phyloP scores from a whole-genome alignment of 2,329 filamentous ascomycete species.

The Dactylellina sp. region DNA sequence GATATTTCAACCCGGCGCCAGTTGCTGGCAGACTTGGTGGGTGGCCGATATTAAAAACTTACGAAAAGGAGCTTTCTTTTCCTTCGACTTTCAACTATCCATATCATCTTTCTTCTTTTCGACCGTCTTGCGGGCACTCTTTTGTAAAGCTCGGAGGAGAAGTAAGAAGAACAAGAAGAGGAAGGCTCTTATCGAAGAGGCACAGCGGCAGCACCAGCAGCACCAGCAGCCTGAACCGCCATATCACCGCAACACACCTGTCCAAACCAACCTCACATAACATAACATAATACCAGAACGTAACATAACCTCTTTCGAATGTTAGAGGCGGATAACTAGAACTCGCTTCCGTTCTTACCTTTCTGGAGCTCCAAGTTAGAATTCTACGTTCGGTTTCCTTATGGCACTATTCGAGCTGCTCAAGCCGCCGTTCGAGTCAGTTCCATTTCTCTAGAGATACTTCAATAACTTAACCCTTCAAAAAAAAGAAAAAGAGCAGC shows the following conservation, averaged over 20 bases:
- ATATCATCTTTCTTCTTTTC: conserved; percentile 14
- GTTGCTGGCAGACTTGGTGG: conserved; percentile 32
- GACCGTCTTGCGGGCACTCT: conserved; percentile 11
- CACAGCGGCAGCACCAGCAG: background rate
- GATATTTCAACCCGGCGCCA: conserved; percentile 49
- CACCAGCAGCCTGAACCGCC: background rate
- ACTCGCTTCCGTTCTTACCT: conserved; percentile 25
- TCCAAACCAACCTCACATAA: conserved; percentile 11
- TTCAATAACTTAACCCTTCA: conserved; percentile 15
- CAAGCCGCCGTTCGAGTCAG: conserved; percentile 51
- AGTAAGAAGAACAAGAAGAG: background rate
- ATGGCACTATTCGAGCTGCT: conserved; percentile 55
- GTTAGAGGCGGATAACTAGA: conserved; percentile 25
- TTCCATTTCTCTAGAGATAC: conserved; percentile 28
- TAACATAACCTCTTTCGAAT: conserved; percentile 5
- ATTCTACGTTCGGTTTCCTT: conserved; percentile 26
- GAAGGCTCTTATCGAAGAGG: background rate
- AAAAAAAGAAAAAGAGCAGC: conserved; percentile 11
- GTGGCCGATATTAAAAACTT: conserved; percentile 47
- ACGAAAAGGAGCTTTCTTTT: conserved; percentile 42
- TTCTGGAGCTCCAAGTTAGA: conserved; percentile 21
- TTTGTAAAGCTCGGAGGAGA: conserved; percentile 1
- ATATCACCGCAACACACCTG: conserved; percentile 44
- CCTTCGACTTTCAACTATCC: conserved; percentile 35
- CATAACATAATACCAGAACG: too few relatives aligned